These are phyloP conservation scores for Verticillium zaregamsianum DNA, from an alignment of 2,329 filamentous ascomycete genomes.

Conservation along the genomic window DNA sequence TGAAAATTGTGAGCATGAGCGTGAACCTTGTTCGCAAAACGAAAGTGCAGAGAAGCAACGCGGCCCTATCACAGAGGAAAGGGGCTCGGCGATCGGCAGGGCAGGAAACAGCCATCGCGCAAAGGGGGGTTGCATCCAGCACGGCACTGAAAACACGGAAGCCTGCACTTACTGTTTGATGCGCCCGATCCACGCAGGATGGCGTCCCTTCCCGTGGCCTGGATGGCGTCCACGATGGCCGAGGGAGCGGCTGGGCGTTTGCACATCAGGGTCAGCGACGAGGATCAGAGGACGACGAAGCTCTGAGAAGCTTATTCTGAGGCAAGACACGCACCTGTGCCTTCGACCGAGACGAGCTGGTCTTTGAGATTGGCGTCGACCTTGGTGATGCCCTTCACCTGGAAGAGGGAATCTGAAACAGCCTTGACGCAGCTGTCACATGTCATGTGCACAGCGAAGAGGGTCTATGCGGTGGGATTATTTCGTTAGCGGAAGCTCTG, in stretches of 20 bases:
- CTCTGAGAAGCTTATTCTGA: background rate
- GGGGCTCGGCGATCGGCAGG: background rate
- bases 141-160: conserved; percentile 5
- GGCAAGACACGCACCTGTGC: conserved; percentile 56
- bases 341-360: conserved; percentile 80
- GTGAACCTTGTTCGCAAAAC: background rate
- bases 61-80: background rate
- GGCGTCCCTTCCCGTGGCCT: conserved; percentile 86
- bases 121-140: conserved; percentile 2
- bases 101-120: conserved; percentile 1
- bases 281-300: background rate
- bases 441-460: conserved; percentile 91
- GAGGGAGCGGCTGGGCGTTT: conserved; percentile 67
- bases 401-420: conserved; percentile 73
- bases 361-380: conserved; percentile 78
- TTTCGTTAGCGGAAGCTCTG: conserved; percentile 23
- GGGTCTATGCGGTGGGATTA: conserved; percentile 57
- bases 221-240: conserved; percentile 81
- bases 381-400: conserved; percentile 74
- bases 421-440: conserved; percentile 87
- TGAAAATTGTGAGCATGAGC: background rate
- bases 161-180: conserved; percentile 66
- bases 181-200: conserved; percentile 86
- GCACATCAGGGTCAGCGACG: background rate
- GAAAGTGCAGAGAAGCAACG: background rate